Percentiles rank a stretch among this genome's conserved stretches.
Conservation (phyloP, 257 asterid genomes). For the Ilex aquifolium region DNA sequence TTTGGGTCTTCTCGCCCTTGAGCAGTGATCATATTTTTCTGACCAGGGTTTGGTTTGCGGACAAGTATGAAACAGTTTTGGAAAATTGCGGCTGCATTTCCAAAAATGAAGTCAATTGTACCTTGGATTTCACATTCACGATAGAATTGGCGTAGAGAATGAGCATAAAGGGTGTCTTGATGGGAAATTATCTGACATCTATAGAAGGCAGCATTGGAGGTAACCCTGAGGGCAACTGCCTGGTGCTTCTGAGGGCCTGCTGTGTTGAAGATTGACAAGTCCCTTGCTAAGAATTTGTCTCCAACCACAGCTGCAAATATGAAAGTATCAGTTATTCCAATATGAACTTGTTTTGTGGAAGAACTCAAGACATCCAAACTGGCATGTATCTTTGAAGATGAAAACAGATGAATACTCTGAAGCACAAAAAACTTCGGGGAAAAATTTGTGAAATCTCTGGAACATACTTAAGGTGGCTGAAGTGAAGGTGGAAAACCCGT, state of each 20-base stretch:
- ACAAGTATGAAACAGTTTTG: slow-evolving; percentile 52
- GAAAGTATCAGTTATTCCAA: too few species aligned
- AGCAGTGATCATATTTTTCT: slow-evolving; percentile 72
- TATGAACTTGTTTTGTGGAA: too few species aligned
- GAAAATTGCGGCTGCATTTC: slow-evolving; percentile 75
- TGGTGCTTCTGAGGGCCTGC: slow-evolving; percentile 67
- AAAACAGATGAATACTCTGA: background rate
- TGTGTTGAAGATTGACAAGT: slow-evolving; percentile 45
- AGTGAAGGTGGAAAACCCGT: slow-evolving; percentile 62
- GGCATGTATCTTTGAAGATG: background rate
- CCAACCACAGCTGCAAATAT: slow-evolving; percentile 58
- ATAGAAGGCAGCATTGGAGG: slow-evolving; percentile 57
- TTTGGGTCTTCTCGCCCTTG: slow-evolving; percentile 68
- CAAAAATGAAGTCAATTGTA: slow-evolving; percentile 66
- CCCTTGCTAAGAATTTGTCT: slow-evolving; percentile 61
- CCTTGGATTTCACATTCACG: slow-evolving; percentile 53
- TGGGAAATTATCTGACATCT: slow-evolving; percentile 51
- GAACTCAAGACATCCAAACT: too few species aligned
- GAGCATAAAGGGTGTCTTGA: slow-evolving; percentile 69
- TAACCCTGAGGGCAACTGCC: slow-evolving; percentile 66
- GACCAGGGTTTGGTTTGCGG: slow-evolving; percentile 44
- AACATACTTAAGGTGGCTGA: slow-evolving; percentile 61
- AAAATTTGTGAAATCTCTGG: background rate
- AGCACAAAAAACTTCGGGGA: background rate
- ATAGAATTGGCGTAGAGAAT: slow-evolving; percentile 47